Evolutionary conservation across 192 early-diverging fungal genomes (phyloP), one percentile per base, ranked within the genome.

Genomic region (Helicostylum pulchrum): DNA sequence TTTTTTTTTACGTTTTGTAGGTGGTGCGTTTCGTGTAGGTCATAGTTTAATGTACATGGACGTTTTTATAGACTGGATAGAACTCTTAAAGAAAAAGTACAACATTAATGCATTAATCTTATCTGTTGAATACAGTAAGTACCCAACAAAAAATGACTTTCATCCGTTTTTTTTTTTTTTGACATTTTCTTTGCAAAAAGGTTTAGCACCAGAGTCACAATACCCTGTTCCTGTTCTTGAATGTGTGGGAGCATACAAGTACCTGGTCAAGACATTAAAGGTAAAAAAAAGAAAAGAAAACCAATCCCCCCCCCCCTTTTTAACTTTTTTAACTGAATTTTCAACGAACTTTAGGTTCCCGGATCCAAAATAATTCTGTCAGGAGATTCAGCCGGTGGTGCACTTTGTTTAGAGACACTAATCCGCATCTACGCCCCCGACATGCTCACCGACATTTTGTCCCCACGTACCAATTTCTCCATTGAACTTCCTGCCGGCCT

Each of bases 21-120:
- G 71, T 48, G 71, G 71, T 50, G 71, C 53, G 39, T 73, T 73
- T 31, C 65, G 71, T 15, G 17, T 73, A 11, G 71, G 71, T 11
- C 52, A 61, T 56, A 50, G 58, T 52, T 59, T 64, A 15, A 73
- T 73, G 71, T 73, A 62, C 11, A 67, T 64, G 60, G 54, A 67
- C 2, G 54, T 61, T 12, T 67, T 57, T 30, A 67, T 67, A 4
- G 17, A 52, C 3, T 73, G 71, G 71, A 46, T 73, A n/a, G 17
- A 73, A 21, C 39, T 52, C 3, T 51, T 73, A 11, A 66, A 73
- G 58, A 50, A 51, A n/a, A 50, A 17, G 46, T 52, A 73, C 36
- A 66, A 60, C 23, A 31, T 73, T 2, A 67, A 67, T 50, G 61
- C 61, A 20, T 39, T 73, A 5, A 62, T 73, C 30, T 32, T 73